A percentile compares a stretch with the other conserved stretches of the same genome.
Conservation (phyloP, 768 basidiomycete species). For the Gymnopilus dilepis region DNA sequence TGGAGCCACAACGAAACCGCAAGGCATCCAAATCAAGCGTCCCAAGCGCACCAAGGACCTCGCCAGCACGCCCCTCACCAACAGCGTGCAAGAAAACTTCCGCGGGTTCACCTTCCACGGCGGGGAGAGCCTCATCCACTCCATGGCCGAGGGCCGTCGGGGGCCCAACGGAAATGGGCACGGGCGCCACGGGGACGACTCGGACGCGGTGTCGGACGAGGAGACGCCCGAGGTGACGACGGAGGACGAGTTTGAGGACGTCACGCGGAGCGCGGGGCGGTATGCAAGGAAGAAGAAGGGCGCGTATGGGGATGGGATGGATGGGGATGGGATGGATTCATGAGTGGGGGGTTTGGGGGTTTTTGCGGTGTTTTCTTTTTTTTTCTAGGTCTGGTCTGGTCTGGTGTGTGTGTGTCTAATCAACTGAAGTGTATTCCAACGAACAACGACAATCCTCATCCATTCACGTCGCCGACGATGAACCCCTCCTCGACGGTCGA, state of each 20-base stretch:
- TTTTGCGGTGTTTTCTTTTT: slow-evolving; percentile 9
- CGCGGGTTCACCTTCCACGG: slow-evolving; percentile 91
- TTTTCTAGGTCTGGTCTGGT: slow-evolving; percentile 4
- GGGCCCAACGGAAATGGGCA: slow-evolving; percentile 35
- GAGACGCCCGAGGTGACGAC: slow-evolving; percentile 56
- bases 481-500: background rate
- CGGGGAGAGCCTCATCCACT: slow-evolving; percentile 64
- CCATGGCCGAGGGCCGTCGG: slow-evolving; percentile 39
- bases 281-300: slow-evolving; percentile 62
- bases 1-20: slow-evolving; percentile 17
- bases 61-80: slow-evolving; percentile 77
- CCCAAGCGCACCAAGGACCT: slow-evolving; percentile 46
- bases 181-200: slow-evolving; percentile 54
- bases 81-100: slow-evolving; percentile 95
- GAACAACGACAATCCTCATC: background rate
- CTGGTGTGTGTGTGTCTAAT: background rate
- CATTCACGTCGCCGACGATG: slow-evolving; percentile 4
- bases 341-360: background rate
- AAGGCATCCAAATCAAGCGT: slow-evolving; percentile 60
- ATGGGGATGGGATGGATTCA: slow-evolving; percentile 45
- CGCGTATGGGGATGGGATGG: slow-evolving; percentile 36
- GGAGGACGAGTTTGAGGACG: slow-evolving; percentile 81
- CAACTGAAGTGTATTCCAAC: slow-evolving; percentile 7
- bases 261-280: slow-evolving; percentile 64
- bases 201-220: slow-evolving; percentile 59